Evolutionary conservation across 83 land plant species (phyloP).

Genomic region (Picea abies): DNA sequence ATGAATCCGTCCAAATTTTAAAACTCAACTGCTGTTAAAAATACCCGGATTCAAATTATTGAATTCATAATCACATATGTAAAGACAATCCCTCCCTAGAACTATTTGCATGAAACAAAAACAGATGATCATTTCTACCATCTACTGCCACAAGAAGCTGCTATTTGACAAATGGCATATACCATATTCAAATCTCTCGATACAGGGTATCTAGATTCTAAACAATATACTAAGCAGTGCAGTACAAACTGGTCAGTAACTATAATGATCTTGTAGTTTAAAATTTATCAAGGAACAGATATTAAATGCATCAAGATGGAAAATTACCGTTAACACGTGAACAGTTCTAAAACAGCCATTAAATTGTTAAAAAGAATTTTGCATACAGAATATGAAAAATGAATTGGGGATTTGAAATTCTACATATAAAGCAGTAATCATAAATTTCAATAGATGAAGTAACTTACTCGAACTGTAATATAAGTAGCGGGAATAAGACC

Average conservation of each 20-base stretch:
- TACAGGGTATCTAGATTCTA: background rate
- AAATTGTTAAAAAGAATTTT: background rate
- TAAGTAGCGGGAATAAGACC: slow-evolving; percentile 91
- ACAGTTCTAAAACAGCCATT: background rate
- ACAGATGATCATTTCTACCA: background rate
- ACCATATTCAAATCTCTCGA: background rate
- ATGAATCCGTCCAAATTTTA: too few species aligned
- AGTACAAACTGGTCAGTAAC: background rate
- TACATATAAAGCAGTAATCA: background rate
- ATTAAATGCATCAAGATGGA: background rate
- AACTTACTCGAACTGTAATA: slow-evolving; percentile 79
- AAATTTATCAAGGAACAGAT: background rate
- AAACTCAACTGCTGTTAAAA: too few species aligned
- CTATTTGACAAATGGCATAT: background rate
- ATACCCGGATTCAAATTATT: background rate
- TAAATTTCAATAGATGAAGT: background rate
- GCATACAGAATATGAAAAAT: background rate
- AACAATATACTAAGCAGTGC: background rate
- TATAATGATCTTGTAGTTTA: background rate
- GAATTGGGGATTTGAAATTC: background rate
- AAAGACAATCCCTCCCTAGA: background rate
- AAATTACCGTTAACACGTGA: background rate
- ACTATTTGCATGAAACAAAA: background rate
- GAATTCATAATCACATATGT: background rate
- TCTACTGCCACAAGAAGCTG: background rate